These are phyloP conservation scores for Aureobasidium sp. DNA, from an alignment of 2,329 filamentous ascomycete genomes.

Conservation along the genomic window DNA sequence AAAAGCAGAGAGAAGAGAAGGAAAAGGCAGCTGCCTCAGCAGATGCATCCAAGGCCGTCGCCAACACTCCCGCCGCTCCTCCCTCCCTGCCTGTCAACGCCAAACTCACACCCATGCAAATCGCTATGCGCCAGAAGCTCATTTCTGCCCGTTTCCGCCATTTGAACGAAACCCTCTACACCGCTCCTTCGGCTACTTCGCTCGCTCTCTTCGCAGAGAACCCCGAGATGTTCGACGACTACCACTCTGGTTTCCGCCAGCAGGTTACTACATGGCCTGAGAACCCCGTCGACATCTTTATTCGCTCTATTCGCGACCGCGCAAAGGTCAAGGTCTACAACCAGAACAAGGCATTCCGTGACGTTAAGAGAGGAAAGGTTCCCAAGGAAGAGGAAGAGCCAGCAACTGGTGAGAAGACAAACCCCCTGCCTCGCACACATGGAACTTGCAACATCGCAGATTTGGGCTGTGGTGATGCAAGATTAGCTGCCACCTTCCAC, in stretches of 20 bases:
- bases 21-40: slow-evolving; percentile 33
- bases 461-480: slow-evolving; percentile 87
- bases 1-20: slow-evolving; percentile 8
- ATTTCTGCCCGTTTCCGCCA: slow-evolving; percentile 93
- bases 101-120: slow-evolving; percentile 85
- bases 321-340: slow-evolving; percentile 44
- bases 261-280: slow-evolving; percentile 95
- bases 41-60: slow-evolving; percentile 18
- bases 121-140: slow-evolving; percentile 90
- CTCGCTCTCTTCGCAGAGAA: slow-evolving; percentile 73
- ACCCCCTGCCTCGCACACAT: slow-evolving; percentile 62
- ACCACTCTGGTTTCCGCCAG: slow-evolving; percentile 91
- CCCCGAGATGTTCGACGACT: slow-evolving; percentile 91
- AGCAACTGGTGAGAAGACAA: neutral
- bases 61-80: slow-evolving; percentile 27
- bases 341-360: slow-evolving; percentile 28
- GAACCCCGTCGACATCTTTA: slow-evolving; percentile 88
- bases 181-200: slow-evolving; percentile 77
- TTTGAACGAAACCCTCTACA: slow-evolving; percentile 95
- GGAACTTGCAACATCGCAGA: slow-evolving; percentile 77
- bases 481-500: slow-evolving; percentile 64
- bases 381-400: slow-evolving; percentile 24
- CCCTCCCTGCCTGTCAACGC: slow-evolving; percentile 31
- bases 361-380: slow-evolving; percentile 35
- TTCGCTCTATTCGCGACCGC: slow-evolving; percentile 62